Conservation (phyloP, 139 green algal species). For the Marvania coccoides region DNA sequence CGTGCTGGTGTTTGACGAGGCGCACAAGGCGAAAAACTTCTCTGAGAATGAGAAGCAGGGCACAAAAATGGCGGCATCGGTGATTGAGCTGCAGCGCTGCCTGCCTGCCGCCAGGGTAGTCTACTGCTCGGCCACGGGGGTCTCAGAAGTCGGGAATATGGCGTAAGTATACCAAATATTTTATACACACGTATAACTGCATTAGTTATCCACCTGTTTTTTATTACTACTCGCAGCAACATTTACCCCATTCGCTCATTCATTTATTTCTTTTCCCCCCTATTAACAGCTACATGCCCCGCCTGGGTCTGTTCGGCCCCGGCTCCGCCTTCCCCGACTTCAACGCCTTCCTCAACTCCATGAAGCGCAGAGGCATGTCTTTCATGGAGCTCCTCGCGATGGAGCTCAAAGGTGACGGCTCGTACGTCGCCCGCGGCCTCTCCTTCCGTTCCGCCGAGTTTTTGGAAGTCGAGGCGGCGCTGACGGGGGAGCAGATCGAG, state of each 20-base stretch:
- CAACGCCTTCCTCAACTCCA: slow-evolving; percentile 60
- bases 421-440: slow-evolving; percentile 72
- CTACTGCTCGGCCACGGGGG: slow-evolving; percentile 72
- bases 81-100: slow-evolving; percentile 61
- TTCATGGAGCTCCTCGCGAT: slow-evolving; percentile 80
- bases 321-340: slow-evolving; percentile 51
- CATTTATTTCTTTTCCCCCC: not conserved
- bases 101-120: slow-evolving; percentile 68
- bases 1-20: slow-evolving; percentile 70
- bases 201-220: not conserved
- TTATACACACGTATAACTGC: not conserved
- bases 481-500: slow-evolving; percentile 33
- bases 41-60: slow-evolving; percentile 53
- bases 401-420: slow-evolving; percentile 77
- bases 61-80: slow-evolving; percentile 61
- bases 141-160: slow-evolving; percentile 66
- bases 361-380: slow-evolving; percentile 53
- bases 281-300: slow-evolving; percentile 65
- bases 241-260: not conserved
- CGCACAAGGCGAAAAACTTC: slow-evolving; percentile 80
- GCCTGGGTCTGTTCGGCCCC: slow-evolving; percentile 75
- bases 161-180: too few species aligned
- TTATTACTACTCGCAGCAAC: too few species aligned
- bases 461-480: slow-evolving; percentile 46
- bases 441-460: slow-evolving; percentile 81